Conservation (phyloP, 2,329 filamentous ascomycete genomes). For the Paracoccidioides brasiliensis region DNA sequence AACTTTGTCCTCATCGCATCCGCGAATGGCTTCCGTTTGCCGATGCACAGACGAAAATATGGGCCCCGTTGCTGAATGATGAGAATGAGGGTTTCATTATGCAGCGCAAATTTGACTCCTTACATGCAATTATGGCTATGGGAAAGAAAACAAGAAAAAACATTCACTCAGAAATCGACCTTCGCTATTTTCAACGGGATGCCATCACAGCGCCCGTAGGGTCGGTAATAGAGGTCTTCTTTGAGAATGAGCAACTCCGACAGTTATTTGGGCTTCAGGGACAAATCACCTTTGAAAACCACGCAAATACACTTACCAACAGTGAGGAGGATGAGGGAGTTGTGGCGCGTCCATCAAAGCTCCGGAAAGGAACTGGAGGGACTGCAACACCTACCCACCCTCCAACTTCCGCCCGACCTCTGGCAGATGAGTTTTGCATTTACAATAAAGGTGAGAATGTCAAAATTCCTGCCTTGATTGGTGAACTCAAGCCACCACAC, state of each 20-base stretch:
- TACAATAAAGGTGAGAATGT: conserved; percentile 17
- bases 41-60: conserved; percentile 6
- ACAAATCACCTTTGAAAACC: conserved; percentile 10
- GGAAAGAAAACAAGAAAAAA: conserved; percentile 4
- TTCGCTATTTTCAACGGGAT: conserved; percentile 7
- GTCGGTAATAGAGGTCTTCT: conserved; percentile 5
- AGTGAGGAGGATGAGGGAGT: conserved; percentile 1
- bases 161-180: conserved; percentile 11
- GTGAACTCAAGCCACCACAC: conserved; percentile 38
- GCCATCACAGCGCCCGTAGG: conserved; percentile 6
- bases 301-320: conserved; percentile 9
- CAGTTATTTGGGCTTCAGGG: conserved; percentile 8
- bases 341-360: conserved; percentile 5
- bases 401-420: conserved; percentile 11
- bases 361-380: conserved; percentile 2
- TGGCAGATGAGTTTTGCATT: conserved; percentile 24
- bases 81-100: conserved; percentile 4
- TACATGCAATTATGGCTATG: conserved; percentile 5
- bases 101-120: conserved; percentile 7
- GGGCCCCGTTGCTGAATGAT: not conserved
- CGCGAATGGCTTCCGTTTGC: conserved; percentile 6
- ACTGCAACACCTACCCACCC: conserved; percentile 3
- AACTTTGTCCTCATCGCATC: conserved; percentile 9
- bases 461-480: conserved; percentile 18
- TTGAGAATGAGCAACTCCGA: conserved; percentile 4